These are phyloP conservation scores for Fusarium nelsonii DNA, from an alignment of 2,329 filamentous ascomycete species.

Conservation along the genomic window DNA sequence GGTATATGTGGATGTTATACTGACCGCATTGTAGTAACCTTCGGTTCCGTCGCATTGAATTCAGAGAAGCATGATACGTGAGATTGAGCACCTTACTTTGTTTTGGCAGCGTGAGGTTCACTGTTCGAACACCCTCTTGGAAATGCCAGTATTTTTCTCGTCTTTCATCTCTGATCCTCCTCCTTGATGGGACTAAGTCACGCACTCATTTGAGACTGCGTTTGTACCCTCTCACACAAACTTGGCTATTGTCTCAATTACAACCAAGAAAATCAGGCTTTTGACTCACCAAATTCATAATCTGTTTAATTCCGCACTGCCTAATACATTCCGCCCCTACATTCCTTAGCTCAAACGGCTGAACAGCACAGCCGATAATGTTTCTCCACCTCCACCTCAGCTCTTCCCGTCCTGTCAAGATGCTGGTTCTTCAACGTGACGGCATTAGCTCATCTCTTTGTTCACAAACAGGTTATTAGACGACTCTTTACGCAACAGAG, in stretches of 20 bases:
- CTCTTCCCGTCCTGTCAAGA: background rate
- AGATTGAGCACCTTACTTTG: too few relatives aligned
- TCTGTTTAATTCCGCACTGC: conserved; percentile 17
- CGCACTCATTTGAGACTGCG: background rate
- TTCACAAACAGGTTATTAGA: background rate
- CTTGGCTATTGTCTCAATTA: background rate
- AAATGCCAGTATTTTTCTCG: too few relatives aligned
- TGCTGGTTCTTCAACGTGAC: background rate
- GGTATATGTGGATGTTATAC: too few relatives aligned
- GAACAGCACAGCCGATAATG: conserved; percentile 26
- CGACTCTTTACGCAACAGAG: background rate
- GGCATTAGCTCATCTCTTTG: background rate
- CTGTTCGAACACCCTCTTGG: too few relatives aligned
- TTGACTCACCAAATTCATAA: background rate
- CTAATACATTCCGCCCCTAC: conserved; percentile 22
- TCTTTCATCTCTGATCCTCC: background rate
- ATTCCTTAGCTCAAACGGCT: conserved; percentile 30
- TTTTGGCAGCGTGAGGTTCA: too few relatives aligned
- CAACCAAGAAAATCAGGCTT: background rate
- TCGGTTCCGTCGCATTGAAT: too few relatives aligned
- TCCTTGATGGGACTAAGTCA: too few relatives aligned
- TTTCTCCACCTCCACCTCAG: conserved; percentile 27
- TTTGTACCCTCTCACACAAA: background rate
- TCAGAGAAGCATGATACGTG: too few relatives aligned
- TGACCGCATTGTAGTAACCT: too few relatives aligned